Conservation (phyloP, 2,329 filamentous ascomycete genomes). For the Sporothrix brasiliensis region DNA sequence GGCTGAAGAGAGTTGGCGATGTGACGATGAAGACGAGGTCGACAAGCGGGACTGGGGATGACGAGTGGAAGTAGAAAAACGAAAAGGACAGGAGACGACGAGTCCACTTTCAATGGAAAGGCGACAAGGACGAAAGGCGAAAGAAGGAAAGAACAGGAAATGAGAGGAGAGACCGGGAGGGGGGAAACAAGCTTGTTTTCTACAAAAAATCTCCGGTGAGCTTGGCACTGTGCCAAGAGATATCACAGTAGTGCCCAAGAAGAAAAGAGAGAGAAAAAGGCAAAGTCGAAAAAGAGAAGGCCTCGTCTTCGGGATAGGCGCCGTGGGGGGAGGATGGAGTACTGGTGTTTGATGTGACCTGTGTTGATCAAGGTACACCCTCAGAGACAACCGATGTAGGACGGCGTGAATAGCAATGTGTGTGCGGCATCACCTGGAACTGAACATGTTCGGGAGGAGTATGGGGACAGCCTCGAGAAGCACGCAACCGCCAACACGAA, state of each 20-base stretch:
- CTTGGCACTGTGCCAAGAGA: constrained; percentile 21
- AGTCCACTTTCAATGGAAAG: constrained; percentile 20
- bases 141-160: constrained; percentile 7
- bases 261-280: not conserved
- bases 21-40: not conserved
- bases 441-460: no score
- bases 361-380: constrained; percentile 15
- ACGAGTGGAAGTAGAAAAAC: constrained; percentile 19
- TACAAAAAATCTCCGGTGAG: constrained; percentile 22
- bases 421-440: no score
- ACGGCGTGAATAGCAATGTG: no score
- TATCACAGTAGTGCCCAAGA: not conserved
- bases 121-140: not conserved
- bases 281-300: not conserved
- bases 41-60: not conserved
- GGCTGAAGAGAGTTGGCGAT: not conserved
- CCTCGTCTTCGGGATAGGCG: not conserved
- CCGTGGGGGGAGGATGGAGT: constrained; percentile 2
- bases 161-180: not conserved
- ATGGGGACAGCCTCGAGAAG: not conserved
- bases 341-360: constrained; percentile 19
- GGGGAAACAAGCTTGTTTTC: constrained; percentile 29
- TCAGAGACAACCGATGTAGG: not conserved
- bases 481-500: not conserved
- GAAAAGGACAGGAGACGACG: constrained; percentile 27